Evolutionary conservation across 805 yeast genomes (phyloP).

Genomic region (Schizosaccharomyces lindneri): DNA sequence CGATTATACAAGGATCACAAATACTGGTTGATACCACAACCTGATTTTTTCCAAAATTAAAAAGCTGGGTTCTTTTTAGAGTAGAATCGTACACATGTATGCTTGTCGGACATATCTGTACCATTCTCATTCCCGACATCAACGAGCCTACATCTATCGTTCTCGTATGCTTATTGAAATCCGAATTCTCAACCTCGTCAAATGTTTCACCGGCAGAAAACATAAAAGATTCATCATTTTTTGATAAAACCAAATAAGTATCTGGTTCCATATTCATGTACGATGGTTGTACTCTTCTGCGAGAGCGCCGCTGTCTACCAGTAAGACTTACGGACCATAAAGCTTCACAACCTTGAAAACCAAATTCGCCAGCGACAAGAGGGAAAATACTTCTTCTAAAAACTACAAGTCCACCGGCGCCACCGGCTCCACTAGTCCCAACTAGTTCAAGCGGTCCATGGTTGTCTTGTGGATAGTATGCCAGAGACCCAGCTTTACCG

Average conservation of each 20-base stretch:
- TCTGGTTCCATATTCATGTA: slow-evolving; percentile 6
- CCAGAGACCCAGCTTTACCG: slow-evolving; percentile 17
- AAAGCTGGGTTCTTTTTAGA: slow-evolving; percentile 23
- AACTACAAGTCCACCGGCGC: slow-evolving; percentile 28
- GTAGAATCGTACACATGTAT: slow-evolving; percentile 37
- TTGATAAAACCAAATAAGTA: slow-evolving; percentile 9
- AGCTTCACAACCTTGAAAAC: slow-evolving; percentile 48
- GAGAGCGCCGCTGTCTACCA: slow-evolving; percentile 2
- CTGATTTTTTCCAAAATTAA: slow-evolving; percentile 5
- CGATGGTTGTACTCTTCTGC: slow-evolving; percentile 5
- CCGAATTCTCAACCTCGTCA: slow-evolving; percentile 28
- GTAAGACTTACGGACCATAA: slow-evolving; percentile 38
- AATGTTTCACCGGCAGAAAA: slow-evolving; percentile 19
- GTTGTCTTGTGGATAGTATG: background rate
- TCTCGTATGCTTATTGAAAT: slow-evolving; percentile 34
- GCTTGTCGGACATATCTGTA: slow-evolving; percentile 50
- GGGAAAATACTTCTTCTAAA: slow-evolving; percentile 51
- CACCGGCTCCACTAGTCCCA: slow-evolving; percentile 41
- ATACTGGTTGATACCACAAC: slow-evolving; percentile 36
- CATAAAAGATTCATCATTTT: slow-evolving; percentile 18
- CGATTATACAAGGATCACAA: slow-evolving; percentile 35
- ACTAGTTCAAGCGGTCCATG: slow-evolving; percentile 24
- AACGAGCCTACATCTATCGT: slow-evolving; percentile 47
- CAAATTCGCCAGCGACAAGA: slow-evolving; percentile 32
- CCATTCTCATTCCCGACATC: slow-evolving; percentile 28